phyloP scores from a whole-genome alignment of 192 early-diverging fungal genomes.

The Umbelopsis ramanniana region DNA sequence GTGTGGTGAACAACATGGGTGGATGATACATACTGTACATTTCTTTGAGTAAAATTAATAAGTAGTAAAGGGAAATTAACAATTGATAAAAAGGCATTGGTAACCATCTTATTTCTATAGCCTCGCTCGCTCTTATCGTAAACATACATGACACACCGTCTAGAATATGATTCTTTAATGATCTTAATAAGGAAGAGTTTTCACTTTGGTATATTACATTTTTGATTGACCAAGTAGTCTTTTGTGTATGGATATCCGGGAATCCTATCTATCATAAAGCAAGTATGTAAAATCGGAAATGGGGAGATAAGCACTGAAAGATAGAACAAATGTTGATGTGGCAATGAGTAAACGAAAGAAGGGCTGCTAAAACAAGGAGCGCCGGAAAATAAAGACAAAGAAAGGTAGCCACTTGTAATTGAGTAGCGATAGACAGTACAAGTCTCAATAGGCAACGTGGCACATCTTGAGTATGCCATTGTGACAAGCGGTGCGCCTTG shows the following conservation, averaged over 20 bases:
- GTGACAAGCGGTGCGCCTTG: background rate
- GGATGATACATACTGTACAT: too few species aligned
- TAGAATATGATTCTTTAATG: background rate
- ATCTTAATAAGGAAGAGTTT: background rate
- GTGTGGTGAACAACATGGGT: too few species aligned
- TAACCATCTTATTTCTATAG: too few species aligned
- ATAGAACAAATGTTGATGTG: background rate
- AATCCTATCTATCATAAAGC: conserved; percentile 24
- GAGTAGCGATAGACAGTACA: too few species aligned
- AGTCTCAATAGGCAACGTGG: background rate
- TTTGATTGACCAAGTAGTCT: background rate
- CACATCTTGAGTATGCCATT: background rate
- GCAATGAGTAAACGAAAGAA: background rate
- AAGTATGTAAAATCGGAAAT: conserved; percentile 3
- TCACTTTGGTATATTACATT: conserved; percentile 15
- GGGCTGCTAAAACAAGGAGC: background rate
- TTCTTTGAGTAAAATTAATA: too few species aligned
- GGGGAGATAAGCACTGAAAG: background rate
- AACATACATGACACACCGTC: too few species aligned
- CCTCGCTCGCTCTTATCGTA: too few species aligned
- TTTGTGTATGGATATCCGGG: conserved; percentile 2
- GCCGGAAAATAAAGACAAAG: background rate
- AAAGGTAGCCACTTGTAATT: background rate
- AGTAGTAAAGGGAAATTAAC: too few species aligned
- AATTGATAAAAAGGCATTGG: too few species aligned